A percentile compares a stretch with the other conserved stretches of the same genome.
These are phyloP conservation scores for Podaxis mareebaensis DNA, from an alignment of 768 basidiomycete genomes.

Conservation along the genomic window DNA sequence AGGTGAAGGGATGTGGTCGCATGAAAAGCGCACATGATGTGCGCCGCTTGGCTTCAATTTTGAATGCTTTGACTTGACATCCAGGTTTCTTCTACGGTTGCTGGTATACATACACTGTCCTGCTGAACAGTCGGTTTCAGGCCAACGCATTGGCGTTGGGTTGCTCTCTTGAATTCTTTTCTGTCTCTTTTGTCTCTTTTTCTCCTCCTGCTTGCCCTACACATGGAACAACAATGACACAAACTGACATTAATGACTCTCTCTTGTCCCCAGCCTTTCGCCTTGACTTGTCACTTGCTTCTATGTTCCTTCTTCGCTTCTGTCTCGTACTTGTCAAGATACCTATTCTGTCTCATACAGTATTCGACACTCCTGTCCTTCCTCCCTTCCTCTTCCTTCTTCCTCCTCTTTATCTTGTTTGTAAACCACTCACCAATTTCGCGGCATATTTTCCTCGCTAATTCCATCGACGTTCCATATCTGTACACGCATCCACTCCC, in stretches of 20 bases:
- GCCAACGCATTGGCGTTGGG: not conserved
- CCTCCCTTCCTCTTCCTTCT: conserved; percentile 3
- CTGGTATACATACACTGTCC: not conserved
- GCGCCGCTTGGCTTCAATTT: conserved; percentile 8
- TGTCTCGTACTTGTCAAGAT: not conserved
- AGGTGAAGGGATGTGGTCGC: conserved; percentile 34
- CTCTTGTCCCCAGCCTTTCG: not conserved
- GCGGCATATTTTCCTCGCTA: not conserved
- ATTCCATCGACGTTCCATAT: not conserved
- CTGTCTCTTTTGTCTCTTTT: not conserved
- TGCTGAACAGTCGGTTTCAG: no score
- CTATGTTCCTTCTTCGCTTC: conserved; percentile 9
- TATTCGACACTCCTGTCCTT: not conserved
- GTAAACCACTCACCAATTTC: conserved; percentile 5
- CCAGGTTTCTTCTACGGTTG: not conserved
- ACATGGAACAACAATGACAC: conserved; percentile 5
- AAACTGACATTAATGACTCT: conserved; percentile 9
- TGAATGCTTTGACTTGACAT: not conserved
- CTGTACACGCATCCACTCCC: not conserved
- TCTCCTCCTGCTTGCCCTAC: not conserved
- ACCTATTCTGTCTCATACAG: conserved; percentile 1
- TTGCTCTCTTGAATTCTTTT: not conserved
- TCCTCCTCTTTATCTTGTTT: conserved; percentile 3
- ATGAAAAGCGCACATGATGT: conserved; percentile 28
- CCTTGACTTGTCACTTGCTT: not conserved